These are phyloP conservation scores for Erodium maritimum DNA, from an alignment of 345 rosid species.

Conservation along the genomic window DNA sequence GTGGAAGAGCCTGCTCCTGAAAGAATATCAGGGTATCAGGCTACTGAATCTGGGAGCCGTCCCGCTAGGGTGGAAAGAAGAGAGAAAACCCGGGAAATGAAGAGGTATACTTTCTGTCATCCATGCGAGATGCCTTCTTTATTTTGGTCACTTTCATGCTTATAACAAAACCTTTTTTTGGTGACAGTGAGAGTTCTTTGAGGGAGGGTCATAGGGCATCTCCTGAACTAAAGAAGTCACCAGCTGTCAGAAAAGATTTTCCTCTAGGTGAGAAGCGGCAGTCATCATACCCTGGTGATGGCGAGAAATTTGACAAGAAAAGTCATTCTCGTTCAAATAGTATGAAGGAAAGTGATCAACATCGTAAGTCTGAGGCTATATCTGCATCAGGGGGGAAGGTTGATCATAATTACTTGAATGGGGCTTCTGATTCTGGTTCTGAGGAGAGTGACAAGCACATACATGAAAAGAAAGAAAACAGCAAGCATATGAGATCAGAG, in stretches of 20 bases:
- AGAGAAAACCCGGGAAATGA: conserved; percentile 29
- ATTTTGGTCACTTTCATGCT: conserved; percentile 2
- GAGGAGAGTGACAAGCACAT: conserved; percentile 35
- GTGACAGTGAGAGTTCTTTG: conserved; percentile 44
- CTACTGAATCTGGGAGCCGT: conserved; percentile 17
- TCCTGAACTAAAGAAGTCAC: conserved; percentile 31
- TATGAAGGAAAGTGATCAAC: conserved; percentile 22
- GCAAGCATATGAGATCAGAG: conserved; percentile 49
- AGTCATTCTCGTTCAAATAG: conserved; percentile 13
- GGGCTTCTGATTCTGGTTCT: conserved; percentile 36
- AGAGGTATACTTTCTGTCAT: conserved; percentile 28
- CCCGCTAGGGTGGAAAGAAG: conserved; percentile 18
- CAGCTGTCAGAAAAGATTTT: conserved; percentile 20
- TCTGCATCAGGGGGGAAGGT: no score
- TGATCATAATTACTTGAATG: conserved; percentile 27
- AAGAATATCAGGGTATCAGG: no score
- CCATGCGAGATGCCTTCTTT: neutral
- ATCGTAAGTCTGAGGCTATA: conserved; percentile 16
- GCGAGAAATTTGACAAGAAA: conserved; percentile 20
- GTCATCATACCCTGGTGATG: conserved; percentile 19
- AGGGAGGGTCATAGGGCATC: conserved; percentile 20
- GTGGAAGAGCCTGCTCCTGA: conserved; percentile 18
- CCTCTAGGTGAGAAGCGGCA: no score
- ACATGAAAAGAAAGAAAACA: conserved; percentile 37
- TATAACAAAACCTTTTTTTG: conserved; percentile 14